Percentiles rank a stretch among this genome's conserved stretches.
These are phyloP conservation scores for Candida multigemmis DNA, from an alignment of 805 yeast genomes.

Conservation along the genomic window DNA sequence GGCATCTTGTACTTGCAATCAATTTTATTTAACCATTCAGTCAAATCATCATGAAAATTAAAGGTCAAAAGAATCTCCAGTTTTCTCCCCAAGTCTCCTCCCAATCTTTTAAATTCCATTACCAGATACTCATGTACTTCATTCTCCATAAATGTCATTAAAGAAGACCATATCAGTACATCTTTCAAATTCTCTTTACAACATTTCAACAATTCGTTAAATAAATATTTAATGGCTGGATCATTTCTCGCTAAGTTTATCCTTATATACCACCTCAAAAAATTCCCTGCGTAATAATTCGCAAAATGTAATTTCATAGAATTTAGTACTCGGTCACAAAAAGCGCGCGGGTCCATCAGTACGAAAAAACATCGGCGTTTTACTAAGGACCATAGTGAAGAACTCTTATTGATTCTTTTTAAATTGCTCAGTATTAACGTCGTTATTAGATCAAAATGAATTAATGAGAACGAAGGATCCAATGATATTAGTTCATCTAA, in stretches of 20 bases:
- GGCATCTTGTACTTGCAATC: too few relatives aligned
- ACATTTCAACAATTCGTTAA: conserved; percentile 1
- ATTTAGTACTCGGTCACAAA: conserved; percentile 9
- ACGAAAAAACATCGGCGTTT: conserved; percentile 10
- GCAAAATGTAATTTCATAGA: conserved; percentile 27
- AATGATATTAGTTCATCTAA: conserved; percentile 6
- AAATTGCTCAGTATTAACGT: conserved; percentile 19
- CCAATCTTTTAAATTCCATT: too few relatives aligned
- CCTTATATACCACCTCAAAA: conserved; percentile 18
- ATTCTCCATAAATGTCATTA: too few relatives aligned
- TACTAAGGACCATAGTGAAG: conserved; percentile 26
- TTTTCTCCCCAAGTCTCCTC: too few relatives aligned
- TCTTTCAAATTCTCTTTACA: conserved; percentile 11
- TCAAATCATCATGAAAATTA: too few relatives aligned
- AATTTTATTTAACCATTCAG: too few relatives aligned
- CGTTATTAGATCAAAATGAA: conserved; percentile 21
- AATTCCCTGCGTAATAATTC: conserved; percentile 28
- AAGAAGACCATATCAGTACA: conserved; percentile 14
- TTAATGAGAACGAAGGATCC: conserved; percentile 4
- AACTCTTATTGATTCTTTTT: conserved; percentile 28
- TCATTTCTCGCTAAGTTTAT: conserved; percentile 3
- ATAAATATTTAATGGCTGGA: not conserved
- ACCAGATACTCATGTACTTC: too few relatives aligned
- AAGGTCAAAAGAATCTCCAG: too few relatives aligned
- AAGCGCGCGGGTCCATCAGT: not conserved